Evolutionary conservation across 228 moss, liverwort and hornwort species (phyloP).

Genomic region (Sphagnum magellanicum): DNA sequence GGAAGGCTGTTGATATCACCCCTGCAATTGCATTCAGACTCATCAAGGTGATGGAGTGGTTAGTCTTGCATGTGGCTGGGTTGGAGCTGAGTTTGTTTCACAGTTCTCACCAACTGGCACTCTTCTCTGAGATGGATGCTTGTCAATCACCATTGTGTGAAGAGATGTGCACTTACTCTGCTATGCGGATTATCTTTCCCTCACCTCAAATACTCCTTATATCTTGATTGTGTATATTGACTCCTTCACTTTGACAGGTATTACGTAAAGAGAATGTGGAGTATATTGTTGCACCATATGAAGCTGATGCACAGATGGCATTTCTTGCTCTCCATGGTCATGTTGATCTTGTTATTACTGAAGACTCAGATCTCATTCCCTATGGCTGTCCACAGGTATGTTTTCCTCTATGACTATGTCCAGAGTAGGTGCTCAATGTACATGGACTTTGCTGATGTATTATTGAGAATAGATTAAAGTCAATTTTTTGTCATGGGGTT

Average conservation of each 20-base stretch:
- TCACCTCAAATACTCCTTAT: background rate
- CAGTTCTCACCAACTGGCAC: too few relatives aligned
- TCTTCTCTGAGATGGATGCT: too few relatives aligned
- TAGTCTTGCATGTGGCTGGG: too few relatives aligned
- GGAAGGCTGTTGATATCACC: conserved; percentile 91
- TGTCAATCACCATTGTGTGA: too few relatives aligned
- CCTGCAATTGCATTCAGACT: conserved; percentile 72
- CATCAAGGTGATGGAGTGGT: conserved; percentile 47
- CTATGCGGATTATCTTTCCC: too few relatives aligned
- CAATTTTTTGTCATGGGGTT: too few relatives aligned
- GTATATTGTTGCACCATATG: conserved; percentile 91
- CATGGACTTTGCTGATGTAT: background rate
- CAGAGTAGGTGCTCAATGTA: background rate
- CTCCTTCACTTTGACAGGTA: conserved; percentile 32
- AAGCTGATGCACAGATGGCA: conserved; percentile 98
- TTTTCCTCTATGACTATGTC: background rate
- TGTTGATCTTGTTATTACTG: conserved; percentile 89
- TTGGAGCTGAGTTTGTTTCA: too few relatives aligned
- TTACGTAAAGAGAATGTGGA: conserved; percentile 72
- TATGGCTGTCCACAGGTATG: conserved; percentile 82
- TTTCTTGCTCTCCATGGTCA: conserved; percentile 60
- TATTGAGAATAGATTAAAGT: too few relatives aligned
- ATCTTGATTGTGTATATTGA: background rate
- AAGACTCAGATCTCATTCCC: conserved; percentile 93
- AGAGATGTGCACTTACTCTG: too few relatives aligned